These are phyloP conservation scores for Colletotrichum sp. DNA, from an alignment of 2,329 filamentous ascomycete genomes.

Conservation along the genomic window DNA sequence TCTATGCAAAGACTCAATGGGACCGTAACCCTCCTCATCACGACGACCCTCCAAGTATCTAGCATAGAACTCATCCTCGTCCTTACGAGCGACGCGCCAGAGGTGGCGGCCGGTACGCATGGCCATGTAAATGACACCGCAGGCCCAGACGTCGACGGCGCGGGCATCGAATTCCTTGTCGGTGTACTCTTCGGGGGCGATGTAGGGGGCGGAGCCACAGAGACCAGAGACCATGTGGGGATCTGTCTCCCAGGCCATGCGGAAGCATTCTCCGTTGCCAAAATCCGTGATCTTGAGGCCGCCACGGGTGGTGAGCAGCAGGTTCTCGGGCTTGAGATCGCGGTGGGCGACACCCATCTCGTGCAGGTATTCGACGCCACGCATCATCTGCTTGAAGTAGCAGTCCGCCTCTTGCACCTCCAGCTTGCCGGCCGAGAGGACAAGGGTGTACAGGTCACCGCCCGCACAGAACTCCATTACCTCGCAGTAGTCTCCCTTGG, in stretches of 20 bases:
- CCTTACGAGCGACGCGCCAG: constrained; percentile 96
- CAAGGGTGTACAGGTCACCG: constrained; percentile 92
- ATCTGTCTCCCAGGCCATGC: constrained; percentile 99
- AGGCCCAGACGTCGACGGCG: constrained; percentile 98
- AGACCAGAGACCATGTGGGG: constrained; percentile 97
- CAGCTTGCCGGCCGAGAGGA: constrained; percentile 89
- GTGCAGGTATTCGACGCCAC: constrained; percentile 98
- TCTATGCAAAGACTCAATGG: constrained; percentile 93
- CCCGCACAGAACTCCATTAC: constrained; percentile 99
- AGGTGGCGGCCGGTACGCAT: constrained; percentile 96
- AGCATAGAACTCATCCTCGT: constrained; percentile 96
- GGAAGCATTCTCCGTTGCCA: constrained; percentile 98
- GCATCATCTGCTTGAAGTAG: constrained; percentile 99
- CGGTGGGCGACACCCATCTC: constrained; percentile 99
- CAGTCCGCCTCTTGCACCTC: constrained; percentile 94
- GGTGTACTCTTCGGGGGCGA: constrained; percentile 94
- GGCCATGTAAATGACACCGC: constrained; percentile 99
- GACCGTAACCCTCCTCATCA: constrained; percentile 94
- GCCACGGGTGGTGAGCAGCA: constrained; percentile 90
- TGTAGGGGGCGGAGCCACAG: constrained; percentile 96
- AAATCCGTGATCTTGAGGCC: constrained; percentile 98
- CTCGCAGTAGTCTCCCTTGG: constrained; percentile 97
- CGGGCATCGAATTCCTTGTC: constrained; percentile 96
- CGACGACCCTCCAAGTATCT: constrained; percentile 91
- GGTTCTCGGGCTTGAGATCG: constrained; percentile 95